Base-by-base conservation (phyloP, 1,139 yeast species). In the Debaryomyces udenii region DNA sequence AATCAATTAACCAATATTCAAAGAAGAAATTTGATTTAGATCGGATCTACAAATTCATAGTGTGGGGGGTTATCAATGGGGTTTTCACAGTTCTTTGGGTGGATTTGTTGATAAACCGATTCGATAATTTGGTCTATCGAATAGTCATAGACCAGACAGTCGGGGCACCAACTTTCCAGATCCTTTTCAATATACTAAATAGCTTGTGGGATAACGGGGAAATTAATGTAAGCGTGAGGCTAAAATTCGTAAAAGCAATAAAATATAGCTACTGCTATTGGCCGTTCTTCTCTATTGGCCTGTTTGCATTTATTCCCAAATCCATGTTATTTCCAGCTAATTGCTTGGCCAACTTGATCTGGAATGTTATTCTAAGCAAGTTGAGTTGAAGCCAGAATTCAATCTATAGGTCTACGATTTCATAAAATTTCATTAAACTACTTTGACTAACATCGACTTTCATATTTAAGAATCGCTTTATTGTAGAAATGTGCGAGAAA, bases 51-150 rank as follows among this genome's bases (percentile, higher is more conserved):
- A 81, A 81, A 51, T 81, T 81, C 50, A 55, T 71, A 45, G 56
- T 74, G 1, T 82, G 86, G 86, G 88, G 88, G n/a, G 57, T 68
- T 11, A 63, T 81, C 35, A 81, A 81, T 55, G 87, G 86, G 1
- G 54, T 70, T 20, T 60, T 80, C 42, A 76, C 83, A 2, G 76
- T 74, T 6, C 57, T 78, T 23, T 82, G 87, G 87, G 71, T 81
- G 33, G 77, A 77, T 37, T 48, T 71, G 32, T 60, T 82, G 31
- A 56, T 77, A n/a, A 40, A 47, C 1, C 59, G 56, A 9, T 52
- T 76, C 27, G 74, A 71, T 16, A 61, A 59, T 36, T 52, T 62
- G 4, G 31, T 65, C 4, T 53, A 62, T 40, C 61, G 82, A 40
- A 70, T 81, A 11, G 31, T 74, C 3, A 47, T 74, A 2, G 88